These are phyloP conservation scores for Proliferodiscus dingleyae DNA, from an alignment of 2,329 filamentous ascomycete genomes.

Conservation along the genomic window DNA sequence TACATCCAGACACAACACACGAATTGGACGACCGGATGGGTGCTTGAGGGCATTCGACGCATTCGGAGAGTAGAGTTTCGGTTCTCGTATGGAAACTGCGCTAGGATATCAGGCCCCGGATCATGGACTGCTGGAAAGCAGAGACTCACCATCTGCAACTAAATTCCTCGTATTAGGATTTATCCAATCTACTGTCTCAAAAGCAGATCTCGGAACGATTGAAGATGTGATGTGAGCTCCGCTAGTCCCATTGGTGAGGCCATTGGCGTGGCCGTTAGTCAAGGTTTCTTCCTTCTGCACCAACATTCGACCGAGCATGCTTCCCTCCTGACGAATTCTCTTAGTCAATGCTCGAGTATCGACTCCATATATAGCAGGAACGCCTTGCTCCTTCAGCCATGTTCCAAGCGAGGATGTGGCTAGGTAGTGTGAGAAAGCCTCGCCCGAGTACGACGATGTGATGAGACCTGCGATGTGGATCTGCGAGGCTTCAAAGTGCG, in stretches of 20 bases:
- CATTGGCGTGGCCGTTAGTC: conserved; percentile 39
- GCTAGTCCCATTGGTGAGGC: conserved; percentile 36
- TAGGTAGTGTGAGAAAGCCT: conserved; percentile 92
- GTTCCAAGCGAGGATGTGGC: conserved; percentile 84
- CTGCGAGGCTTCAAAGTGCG: conserved; percentile 85
- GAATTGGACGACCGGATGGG: conserved; percentile 79
- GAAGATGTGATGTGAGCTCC: conserved; percentile 35
- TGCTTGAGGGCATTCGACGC: conserved; percentile 70
- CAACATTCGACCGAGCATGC: conserved; percentile 90
- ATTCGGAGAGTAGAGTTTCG: conserved; percentile 79
- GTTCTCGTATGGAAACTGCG: conserved; percentile 80
- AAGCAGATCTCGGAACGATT: conserved; percentile 48
- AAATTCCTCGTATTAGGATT: conserved; percentile 92
- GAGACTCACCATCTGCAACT: conserved; percentile 80
- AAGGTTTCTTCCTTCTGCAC: conserved; percentile 61
- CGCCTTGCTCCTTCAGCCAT: conserved; percentile 93
- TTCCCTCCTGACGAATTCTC: conserved; percentile 87
- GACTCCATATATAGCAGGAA: conserved; percentile 91
- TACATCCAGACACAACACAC: conserved; percentile 90
- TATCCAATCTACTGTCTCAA: conserved; percentile 80
- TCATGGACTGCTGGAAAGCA: conserved; percentile 16
- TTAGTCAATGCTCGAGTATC: conserved; percentile 94
- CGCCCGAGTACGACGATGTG: conserved; percentile 84
- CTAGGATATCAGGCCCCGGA: conserved; percentile 36
- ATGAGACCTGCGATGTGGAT: conserved; percentile 94